Evolutionary conservation across 768 basidiomycete species (phyloP), one percentile per base, ranked within the genome.

Genomic region (Russula brevipes): DNA sequence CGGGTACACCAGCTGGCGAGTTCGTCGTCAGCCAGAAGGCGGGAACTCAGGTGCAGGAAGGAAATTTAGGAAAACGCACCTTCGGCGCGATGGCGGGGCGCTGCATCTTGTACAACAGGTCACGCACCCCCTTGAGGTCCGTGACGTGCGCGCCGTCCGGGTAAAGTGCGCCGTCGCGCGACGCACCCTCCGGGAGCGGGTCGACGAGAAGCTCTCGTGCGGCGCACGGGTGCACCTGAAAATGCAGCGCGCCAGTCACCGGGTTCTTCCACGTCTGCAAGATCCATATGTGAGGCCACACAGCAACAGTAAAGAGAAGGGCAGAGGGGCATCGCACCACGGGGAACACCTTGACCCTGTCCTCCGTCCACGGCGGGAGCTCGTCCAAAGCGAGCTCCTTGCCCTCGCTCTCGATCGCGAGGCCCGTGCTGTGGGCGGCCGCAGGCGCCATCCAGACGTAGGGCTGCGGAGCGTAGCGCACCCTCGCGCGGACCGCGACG

Each of bases 221-320:
- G 36, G 85, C 92, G 68, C 88, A 90, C 4, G 90, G 93, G 72
- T 96, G 94, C 4, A 96, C 94, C 71, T 98, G 85, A 76, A 95
- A 86, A 72, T 95, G 91, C 24, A 98, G 80, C 2, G 78, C 77
- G 31, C 86, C 85, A 12, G 93, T 96, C 8, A 84, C 82, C 0
- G 93, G 91, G 74, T 95, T 96, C 80, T 95, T 95, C 94, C 94
- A 96, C 7, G 88, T 72, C 88, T 93, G 66, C 51, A 46, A 19
- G 52, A 8, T 1, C 24, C 35, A 35, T 30, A 52, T 14, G 31
- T 47, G 36, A 45, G 11, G 12, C 57, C 16, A 59, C 31, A 36
- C n/a, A n/a, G 19, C 41, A 4, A 14, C 41, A 14, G 11, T 0
- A 10, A 42, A 4, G 41, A 35, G 36, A 54, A 24, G 42, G 45